Conservation (phyloP, 768 basidiomycete species). For the Mycena kentingensis region DNA sequence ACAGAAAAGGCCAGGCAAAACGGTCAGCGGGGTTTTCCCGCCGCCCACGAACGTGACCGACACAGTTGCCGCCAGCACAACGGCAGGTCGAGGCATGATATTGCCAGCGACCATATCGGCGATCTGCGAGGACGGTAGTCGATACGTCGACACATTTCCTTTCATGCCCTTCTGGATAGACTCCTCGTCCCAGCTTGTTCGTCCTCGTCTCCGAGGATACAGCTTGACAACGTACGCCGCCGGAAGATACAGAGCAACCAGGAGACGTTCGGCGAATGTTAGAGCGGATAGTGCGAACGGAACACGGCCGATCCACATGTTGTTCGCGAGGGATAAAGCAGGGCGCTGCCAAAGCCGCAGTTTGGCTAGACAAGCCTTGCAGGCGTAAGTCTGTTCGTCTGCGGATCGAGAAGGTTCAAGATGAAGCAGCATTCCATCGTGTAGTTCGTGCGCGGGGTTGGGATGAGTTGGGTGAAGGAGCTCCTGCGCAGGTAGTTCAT, state of each 20-base stretch:
- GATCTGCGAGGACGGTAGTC: constrained; percentile 16
- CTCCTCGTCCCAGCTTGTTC: background rate
- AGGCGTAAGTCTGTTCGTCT: background rate
- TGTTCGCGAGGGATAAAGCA: constrained; percentile 14
- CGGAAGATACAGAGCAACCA: constrained; percentile 25
- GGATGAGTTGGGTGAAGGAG: background rate
- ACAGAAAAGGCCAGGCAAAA: constrained; percentile 26
- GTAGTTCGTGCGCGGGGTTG: background rate
- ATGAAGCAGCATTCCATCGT: background rate
- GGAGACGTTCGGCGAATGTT: constrained; percentile 28
- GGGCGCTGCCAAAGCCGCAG: background rate
- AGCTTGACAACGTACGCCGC: constrained; percentile 28
- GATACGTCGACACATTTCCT: constrained; percentile 27
- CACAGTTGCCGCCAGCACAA: constrained; percentile 26
- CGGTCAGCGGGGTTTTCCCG: constrained; percentile 19
- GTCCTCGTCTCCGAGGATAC: constrained; percentile 20
- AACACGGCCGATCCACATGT: constrained; percentile 29
- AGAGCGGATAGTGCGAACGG: constrained; percentile 22
- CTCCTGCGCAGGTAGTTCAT: background rate
- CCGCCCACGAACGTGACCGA: constrained; percentile 33
- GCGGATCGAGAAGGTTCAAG: background rate
- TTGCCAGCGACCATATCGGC: constrained; percentile 24
- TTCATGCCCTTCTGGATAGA: constrained; percentile 13
- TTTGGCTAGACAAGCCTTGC: background rate
- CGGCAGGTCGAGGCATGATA: constrained; percentile 19